Conservation (phyloP, 1,284 basidiomycete genomes). For the Cystobasidium sp. region DNA sequence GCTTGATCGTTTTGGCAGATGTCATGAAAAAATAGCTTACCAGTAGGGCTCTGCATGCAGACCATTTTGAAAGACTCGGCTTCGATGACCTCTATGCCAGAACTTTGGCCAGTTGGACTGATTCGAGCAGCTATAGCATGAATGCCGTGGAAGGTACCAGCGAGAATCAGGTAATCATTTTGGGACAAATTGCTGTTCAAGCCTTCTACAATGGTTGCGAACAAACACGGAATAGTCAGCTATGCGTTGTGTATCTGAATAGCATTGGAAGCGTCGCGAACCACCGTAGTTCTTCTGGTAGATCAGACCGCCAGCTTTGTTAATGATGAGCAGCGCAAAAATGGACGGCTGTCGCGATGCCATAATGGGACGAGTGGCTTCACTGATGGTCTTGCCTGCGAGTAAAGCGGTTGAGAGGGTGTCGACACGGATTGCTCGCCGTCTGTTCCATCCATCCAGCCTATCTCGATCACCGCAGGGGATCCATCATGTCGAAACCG, state of each 20-base stretch:
- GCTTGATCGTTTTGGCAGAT: background rate
- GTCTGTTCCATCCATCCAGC: too few relatives aligned
- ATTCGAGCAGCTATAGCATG: conserved; percentile 95
- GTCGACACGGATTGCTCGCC: too few relatives aligned
- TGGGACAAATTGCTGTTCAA: conserved; percentile 77
- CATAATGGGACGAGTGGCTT: background rate
- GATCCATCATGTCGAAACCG: too few relatives aligned
- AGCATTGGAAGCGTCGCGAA: conserved; percentile 56
- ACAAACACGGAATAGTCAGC: conserved; percentile 2
- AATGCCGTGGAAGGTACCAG: conserved; percentile 95
- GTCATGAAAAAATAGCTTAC: conserved; percentile 61
- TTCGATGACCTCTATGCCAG: conserved; percentile 90
- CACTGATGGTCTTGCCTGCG: background rate
- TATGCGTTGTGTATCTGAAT: background rate
- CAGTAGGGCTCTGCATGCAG: conserved; percentile 88
- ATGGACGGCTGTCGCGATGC: conserved; percentile 65
- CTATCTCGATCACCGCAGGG: too few relatives aligned
- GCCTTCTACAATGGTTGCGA: conserved; percentile 65
- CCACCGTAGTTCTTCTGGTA: conserved; percentile 91
- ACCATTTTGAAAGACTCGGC: conserved; percentile 91
- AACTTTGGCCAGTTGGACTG: conserved; percentile 76
- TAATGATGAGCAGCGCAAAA: conserved; percentile 90
- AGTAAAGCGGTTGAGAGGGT: background rate
- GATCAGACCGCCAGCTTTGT: conserved; percentile 96
- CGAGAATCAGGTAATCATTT: conserved; percentile 97